Evolutionary conservation across 371 early-diverging fungal species (phyloP), one percentile per base, ranked within the genome.

Genomic region (Mucor piriformis): DNA sequence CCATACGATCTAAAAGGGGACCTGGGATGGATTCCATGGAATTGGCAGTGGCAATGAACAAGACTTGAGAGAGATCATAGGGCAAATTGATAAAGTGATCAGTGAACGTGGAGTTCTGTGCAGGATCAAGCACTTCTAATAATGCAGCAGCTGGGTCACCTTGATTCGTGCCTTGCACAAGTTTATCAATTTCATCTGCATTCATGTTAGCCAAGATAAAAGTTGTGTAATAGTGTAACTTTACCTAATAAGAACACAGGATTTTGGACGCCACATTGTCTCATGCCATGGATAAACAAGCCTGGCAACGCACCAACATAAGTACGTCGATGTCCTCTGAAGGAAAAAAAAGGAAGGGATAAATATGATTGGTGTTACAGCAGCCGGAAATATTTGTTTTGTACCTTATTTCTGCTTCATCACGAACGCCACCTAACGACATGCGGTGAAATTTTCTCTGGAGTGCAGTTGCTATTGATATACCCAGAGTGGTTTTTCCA

Each of bases 281-380:
- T 72, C 68, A 94, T 62, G 5, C 87, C 92, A 52, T 91, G 90
- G 11, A 92, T 83, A 24, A 95, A 83, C 13, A 89, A 56, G 16
- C 95, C 95, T 4, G 95, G 95, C 71, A 94, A 69, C 18, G 93
- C 89, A 15, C 94, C 95, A 27, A 95, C 85, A 72, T 95, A 95
- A 3, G 95, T 95, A 20, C 94, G 79, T 13, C 94, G 83, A 72
- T 95, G 95, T 0, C 95, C 95, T 29, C 74, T 73, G 52, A n/a
- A n/a, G n/a, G n/a, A n/a, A n/a, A n/a, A n/a, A n/a, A n/a, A n/a
- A n/a, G n/a, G n/a, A n/a, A n/a, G n/a, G n/a, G n/a, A 20, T 43
- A 8, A 43, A 21, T 20, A 43, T 43, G 8, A 10, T 2, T 44
- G 2, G 46, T 24, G 11, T 21, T 54, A 16, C 7, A n/a, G 24